Evolutionary conservation across 1,284 basidiomycete genomes (phyloP).

Genomic region (Irpex lacteus): DNA sequence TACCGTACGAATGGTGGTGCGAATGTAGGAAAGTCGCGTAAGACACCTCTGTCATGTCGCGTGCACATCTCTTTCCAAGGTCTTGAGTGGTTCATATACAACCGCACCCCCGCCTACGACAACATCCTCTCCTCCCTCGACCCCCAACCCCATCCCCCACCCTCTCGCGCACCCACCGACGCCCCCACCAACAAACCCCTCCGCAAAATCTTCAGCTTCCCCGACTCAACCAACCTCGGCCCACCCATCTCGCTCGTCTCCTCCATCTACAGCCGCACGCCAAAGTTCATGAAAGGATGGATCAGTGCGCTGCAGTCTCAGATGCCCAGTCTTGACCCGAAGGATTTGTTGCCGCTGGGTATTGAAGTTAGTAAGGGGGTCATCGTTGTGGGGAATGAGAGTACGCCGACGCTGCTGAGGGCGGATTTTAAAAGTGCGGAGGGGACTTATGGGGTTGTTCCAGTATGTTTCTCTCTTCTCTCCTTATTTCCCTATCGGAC

Average conservation of each 20-base stretch:
- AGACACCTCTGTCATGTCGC: slow-evolving; percentile 61
- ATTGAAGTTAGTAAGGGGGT: slow-evolving; percentile 72
- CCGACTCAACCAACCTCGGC: slow-evolving; percentile 25
- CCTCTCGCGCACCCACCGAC: slow-evolving; percentile 18
- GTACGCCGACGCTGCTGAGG: slow-evolving; percentile 79
- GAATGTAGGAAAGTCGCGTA: slow-evolving; percentile 25
- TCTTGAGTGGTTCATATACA: slow-evolving; percentile 89
- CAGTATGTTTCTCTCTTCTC: slow-evolving; percentile 49
- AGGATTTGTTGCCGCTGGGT: slow-evolving; percentile 80
- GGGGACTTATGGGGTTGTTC: slow-evolving; percentile 77
- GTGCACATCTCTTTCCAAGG: slow-evolving; percentile 79
- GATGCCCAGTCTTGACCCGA: slow-evolving; percentile 69
- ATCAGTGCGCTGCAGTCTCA: slow-evolving; percentile 54
- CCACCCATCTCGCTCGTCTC: slow-evolving; percentile 26
- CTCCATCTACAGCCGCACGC: slow-evolving; percentile 34
- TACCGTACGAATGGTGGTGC: too few relatives aligned
- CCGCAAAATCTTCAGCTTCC: slow-evolving; percentile 30
- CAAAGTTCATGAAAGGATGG: slow-evolving; percentile 42
- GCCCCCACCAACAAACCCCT: slow-evolving; percentile 21
- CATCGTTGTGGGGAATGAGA: slow-evolving; percentile 79
- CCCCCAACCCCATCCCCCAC: slow-evolving; percentile 25
- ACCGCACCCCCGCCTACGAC: slow-evolving; percentile 85
- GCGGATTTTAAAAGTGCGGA: slow-evolving; percentile 71
- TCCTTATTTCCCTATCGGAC: neutral
- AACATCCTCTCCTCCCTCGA: slow-evolving; percentile 78